Percentiles rank a stretch among this genome's conserved stretches.
These are phyloP conservation scores for Cytospora paraplurivora DNA, from an alignment of 2,329 filamentous ascomycete genomes.

Conservation along the genomic window DNA sequence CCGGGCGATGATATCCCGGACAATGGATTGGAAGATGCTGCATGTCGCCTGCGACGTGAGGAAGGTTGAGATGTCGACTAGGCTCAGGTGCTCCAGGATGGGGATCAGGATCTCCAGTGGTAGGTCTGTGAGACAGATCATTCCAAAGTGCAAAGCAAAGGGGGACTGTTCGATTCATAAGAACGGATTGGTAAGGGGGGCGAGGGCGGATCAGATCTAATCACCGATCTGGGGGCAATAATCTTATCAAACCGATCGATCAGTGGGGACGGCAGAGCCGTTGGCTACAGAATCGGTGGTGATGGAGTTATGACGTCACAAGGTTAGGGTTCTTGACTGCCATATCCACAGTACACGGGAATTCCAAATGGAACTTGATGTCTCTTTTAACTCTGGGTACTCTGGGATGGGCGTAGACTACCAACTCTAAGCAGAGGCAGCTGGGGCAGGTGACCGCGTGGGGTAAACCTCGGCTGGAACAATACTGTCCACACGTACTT, in stretches of 20 bases:
- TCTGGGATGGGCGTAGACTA: no score
- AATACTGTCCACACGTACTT: no score
- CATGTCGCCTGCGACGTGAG: constrained; percentile 9
- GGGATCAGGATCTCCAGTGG: background rate
- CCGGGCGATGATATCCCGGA: background rate
- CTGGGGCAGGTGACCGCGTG: no score
- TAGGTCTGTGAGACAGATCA: background rate
- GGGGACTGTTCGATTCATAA: no score
- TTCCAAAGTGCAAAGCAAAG: no score
- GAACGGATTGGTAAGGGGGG: background rate
- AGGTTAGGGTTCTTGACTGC: background rate
- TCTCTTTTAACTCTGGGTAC: no score
- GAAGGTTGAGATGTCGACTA: constrained; percentile 7
- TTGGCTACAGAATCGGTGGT: background rate
- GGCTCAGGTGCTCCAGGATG: constrained; percentile 13
- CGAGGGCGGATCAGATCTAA: background rate
- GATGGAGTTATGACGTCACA: background rate
- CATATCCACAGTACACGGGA: no score
- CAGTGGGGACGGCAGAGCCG: no score
- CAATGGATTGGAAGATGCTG: background rate
- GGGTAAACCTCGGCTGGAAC: no score
- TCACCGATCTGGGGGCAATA: background rate
- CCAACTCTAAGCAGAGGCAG: no score
- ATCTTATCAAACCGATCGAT: no score
- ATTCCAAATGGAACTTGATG: no score